These are phyloP conservation scores for Aspergillus nanangensis DNA, from an alignment of 495 filamentous ascomycete genomes.

Conservation along the genomic window DNA sequence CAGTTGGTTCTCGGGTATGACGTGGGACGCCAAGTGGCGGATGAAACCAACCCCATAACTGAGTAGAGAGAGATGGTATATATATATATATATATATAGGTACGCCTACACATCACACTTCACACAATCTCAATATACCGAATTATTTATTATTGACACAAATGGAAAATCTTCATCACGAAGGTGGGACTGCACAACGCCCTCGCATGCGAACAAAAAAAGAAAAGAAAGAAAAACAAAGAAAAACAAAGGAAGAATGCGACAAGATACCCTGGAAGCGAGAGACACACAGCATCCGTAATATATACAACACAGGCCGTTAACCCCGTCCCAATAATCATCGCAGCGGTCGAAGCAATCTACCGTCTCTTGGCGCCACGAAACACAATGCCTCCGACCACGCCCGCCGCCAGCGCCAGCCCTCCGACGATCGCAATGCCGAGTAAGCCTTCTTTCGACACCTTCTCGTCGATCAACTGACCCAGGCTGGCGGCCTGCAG, in stretches of 20 bases:
- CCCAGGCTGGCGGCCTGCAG: constrained; percentile 82
- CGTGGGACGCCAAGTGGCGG: too few relatives aligned
- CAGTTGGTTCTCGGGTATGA: too few relatives aligned
- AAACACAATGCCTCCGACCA: constrained; percentile 82
- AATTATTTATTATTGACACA: too few relatives aligned
- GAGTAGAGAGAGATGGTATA: too few relatives aligned
- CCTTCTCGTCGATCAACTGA: constrained; percentile 88
- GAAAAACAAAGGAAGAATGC: not conserved
- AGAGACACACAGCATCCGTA: constrained; percentile 1
- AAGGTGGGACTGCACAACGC: constrained; percentile 4
- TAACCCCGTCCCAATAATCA: not conserved
- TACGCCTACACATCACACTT: too few relatives aligned
- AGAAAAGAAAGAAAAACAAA: constrained; percentile 1
- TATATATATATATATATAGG: too few relatives aligned
- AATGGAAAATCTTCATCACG: too few relatives aligned
- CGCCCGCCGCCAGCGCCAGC: constrained; percentile 86
- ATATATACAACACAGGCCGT: constrained; percentile 14
- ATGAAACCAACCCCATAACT: too few relatives aligned
- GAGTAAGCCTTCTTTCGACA: constrained; percentile 87
- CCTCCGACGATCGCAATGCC: constrained; percentile 97
- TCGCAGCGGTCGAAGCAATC: not conserved
- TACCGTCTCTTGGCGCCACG: constrained; percentile 60
- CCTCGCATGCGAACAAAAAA: constrained; percentile 6
- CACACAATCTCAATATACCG: too few relatives aligned
- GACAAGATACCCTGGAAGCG: not conserved